A percentile compares a stretch with the other conserved stretches of the same genome.
Evolutionary conservation across 176 grass and related monocot genomes (phyloP).

Genomic region (Cenchrus americanus): DNA sequence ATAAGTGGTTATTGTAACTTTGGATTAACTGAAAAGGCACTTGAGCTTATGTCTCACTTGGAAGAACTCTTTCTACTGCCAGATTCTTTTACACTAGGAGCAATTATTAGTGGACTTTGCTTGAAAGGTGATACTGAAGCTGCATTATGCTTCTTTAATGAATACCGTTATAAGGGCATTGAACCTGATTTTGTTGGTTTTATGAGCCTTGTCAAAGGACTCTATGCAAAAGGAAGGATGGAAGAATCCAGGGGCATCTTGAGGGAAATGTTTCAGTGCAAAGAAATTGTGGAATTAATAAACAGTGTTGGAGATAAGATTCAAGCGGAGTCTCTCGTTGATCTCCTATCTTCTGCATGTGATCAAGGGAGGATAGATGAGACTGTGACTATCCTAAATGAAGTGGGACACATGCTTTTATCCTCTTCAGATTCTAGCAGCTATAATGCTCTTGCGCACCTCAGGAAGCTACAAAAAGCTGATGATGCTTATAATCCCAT

Average conservation of each 20-base stretch:
- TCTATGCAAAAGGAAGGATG: conserved; percentile 88
- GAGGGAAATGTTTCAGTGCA: conserved; percentile 76
- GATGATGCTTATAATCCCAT: conserved; percentile 42
- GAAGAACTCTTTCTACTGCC: conserved; percentile 61
- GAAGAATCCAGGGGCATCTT: conserved; percentile 84
- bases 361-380: conserved; percentile 82
- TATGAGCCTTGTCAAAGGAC: conserved; percentile 70
- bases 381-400: conserved; percentile 72
- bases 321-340: conserved; percentile 62
- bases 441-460: conserved; percentile 36
- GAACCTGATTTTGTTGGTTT: conserved; percentile 86
- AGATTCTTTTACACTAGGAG: conserved; percentile 76
- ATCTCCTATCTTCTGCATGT: conserved; percentile 71
- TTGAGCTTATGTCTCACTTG: conserved; percentile 65
- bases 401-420: conserved; percentile 60
- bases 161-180: conserved; percentile 52
- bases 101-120: conserved; percentile 72
- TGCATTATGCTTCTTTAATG: conserved; percentile 68
- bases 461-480: conserved; percentile 49
- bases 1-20: conserved; percentile 82
- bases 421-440: conserved; percentile 49
- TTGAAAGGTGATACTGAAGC: conserved; percentile 75
- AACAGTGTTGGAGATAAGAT: conserved; percentile 68
- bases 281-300: conserved; percentile 64
- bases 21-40: conserved; percentile 69